Conservation (phyloP, 176 grass and related monocot species). For the Cenchrus americanus region DNA sequence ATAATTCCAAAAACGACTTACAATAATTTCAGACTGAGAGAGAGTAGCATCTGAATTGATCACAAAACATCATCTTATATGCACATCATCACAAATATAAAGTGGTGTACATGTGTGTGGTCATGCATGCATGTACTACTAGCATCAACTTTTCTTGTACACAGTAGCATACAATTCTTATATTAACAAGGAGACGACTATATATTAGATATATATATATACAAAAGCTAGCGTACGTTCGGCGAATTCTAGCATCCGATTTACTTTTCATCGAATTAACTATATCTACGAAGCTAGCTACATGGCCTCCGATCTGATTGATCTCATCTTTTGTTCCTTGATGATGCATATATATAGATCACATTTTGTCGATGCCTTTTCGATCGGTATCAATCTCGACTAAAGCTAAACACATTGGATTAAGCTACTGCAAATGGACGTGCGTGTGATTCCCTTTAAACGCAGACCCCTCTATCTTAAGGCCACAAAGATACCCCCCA, state of each 20-base stretch:
- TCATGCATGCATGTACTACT: not conserved
- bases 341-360: constrained; percentile 5
- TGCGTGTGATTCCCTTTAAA: constrained; percentile 40
- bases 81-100: not conserved
- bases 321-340: not conserved
- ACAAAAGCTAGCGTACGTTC: not conserved
- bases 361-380: constrained; percentile 19
- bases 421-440: constrained; percentile 28
- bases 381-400: constrained; percentile 9
- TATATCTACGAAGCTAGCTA: not conserved
- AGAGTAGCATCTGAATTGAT: no score
- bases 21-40: no score
- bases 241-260: not conserved
- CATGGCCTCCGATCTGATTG: not conserved
- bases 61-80: no score
- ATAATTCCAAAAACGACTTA: no score
- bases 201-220: not conserved
- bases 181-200: not conserved
- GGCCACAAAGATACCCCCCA: constrained; percentile 38
- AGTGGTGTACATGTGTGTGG: not conserved
- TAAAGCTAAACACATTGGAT: not conserved
- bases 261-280: not conserved
- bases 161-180: not conserved
- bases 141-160: not conserved
- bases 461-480: not conserved